Evolutionary conservation across 2,329 filamentous ascomycete genomes (phyloP).

Genomic region (Diaporthe longicolla): DNA sequence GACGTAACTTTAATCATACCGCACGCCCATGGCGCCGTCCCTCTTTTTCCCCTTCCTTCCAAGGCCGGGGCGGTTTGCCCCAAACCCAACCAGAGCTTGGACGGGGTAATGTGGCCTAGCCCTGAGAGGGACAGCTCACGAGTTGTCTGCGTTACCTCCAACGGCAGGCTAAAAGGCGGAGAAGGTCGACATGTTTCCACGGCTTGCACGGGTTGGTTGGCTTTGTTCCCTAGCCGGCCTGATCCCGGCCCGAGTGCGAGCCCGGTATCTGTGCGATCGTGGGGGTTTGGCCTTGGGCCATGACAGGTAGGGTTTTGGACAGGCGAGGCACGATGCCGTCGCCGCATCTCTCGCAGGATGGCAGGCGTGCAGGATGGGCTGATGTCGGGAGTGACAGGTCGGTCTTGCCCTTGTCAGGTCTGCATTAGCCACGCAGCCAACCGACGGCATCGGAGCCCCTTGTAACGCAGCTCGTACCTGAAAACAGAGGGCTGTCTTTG

Average conservation of each 20-base stretch:
- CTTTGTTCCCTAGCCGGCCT: slow-evolving; percentile 15
- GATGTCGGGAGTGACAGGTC: slow-evolving; percentile 1
- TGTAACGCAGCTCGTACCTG: background rate
- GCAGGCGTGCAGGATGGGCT: slow-evolving; percentile 8
- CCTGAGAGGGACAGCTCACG: slow-evolving; percentile 12
- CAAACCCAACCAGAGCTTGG: slow-evolving; percentile 1
- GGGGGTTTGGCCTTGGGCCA: slow-evolving; percentile 12
- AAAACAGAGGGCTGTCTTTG: background rate
- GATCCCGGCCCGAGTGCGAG: slow-evolving; percentile 13
- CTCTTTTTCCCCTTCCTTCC: background rate
- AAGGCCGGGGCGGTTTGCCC: slow-evolving; percentile 12
- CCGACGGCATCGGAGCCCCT: background rate
- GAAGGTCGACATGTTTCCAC: background rate
- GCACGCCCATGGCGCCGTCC: background rate
- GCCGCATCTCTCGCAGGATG: background rate
- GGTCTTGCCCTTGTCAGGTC: slow-evolving; percentile 1
- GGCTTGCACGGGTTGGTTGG: background rate
- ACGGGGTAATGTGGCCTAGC: slow-evolving; percentile 4
- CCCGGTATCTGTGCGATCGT: slow-evolving; percentile 21
- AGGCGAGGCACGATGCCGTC: background rate
- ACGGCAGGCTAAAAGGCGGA: slow-evolving; percentile 32
- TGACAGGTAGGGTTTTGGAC: background rate
- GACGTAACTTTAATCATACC: slow-evolving; percentile 33
- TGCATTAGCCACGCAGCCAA: slow-evolving; percentile 31
- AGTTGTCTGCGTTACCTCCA: slow-evolving; percentile 1